phyloP scores from a whole-genome alignment of 495 filamentous ascomycete species.

The Penicillium desertorum region DNA sequence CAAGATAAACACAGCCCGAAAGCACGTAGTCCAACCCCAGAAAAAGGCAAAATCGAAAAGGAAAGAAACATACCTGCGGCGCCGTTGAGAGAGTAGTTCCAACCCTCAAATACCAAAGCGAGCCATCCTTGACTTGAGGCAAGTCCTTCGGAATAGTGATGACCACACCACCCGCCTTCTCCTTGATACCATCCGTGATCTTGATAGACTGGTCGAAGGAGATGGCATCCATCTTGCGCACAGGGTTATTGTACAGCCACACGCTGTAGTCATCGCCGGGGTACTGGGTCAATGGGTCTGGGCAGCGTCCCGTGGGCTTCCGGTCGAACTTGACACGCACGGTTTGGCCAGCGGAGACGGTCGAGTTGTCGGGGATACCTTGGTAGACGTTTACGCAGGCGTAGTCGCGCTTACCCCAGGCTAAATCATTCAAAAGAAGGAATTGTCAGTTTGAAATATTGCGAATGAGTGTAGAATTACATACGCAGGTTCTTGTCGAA shows the following conservation, averaged over 20 bases:
- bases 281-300: constrained; percentile 25
- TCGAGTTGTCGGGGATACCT: constrained; percentile 38
- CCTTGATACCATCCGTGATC: constrained; percentile 25
- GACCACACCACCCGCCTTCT: constrained; percentile 23
- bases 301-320: constrained; percentile 29
- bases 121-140: constrained; percentile 32
- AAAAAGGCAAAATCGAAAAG: neutral
- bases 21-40: neutral
- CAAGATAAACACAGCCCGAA: neutral
- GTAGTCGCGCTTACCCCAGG: constrained; percentile 45
- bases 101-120: constrained; percentile 39
- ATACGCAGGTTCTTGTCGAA: constrained; percentile 42
- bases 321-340: constrained; percentile 37
- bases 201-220: constrained; percentile 27
- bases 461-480: constrained; percentile 1
- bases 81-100: constrained; percentile 29
- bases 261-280: constrained; percentile 29
- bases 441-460: neutral
- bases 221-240: constrained; percentile 25
- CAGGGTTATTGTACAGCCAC: constrained; percentile 44
- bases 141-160: constrained; percentile 32
- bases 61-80: constrained; percentile 31
- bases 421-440: constrained; percentile 13
- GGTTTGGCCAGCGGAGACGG: constrained; percentile 26
- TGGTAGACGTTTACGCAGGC: constrained; percentile 40